A percentile compares a stretch with the other conserved stretches of the same genome.
These are phyloP conservation scores for Floccularia luteovirens DNA, from an alignment of 768 basidiomycete species.

Conservation along the genomic window DNA sequence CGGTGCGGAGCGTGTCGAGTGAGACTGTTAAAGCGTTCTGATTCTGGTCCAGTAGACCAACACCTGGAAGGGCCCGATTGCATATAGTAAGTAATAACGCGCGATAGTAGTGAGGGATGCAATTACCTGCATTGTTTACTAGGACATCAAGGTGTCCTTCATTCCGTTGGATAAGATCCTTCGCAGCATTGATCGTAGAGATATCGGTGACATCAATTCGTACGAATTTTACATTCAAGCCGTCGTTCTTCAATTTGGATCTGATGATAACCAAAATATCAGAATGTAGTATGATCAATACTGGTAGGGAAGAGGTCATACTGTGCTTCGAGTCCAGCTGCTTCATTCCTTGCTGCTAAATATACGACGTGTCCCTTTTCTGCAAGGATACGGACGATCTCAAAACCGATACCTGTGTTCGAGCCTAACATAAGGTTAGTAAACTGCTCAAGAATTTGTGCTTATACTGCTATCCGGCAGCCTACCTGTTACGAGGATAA, in stretches of 20 bases:
- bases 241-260: constrained; percentile 21
- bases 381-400: constrained; percentile 33
- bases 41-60: constrained; percentile 16
- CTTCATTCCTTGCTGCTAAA: constrained; percentile 31
- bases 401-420: constrained; percentile 39
- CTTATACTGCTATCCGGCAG: neutral
- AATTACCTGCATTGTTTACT: constrained; percentile 24
- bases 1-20: constrained; percentile 21
- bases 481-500: constrained; percentile 35
- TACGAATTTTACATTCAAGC: constrained; percentile 23
- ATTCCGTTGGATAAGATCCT: constrained; percentile 23
- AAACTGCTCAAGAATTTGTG: neutral
- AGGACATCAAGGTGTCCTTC: constrained; percentile 36
- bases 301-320: constrained; percentile 11
- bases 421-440: constrained; percentile 19
- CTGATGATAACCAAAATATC: constrained; percentile 8
- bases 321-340: constrained; percentile 31
- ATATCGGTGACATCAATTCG: constrained; percentile 31
- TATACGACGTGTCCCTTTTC: constrained; percentile 36
- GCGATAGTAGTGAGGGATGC: neutral
- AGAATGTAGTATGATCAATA: neutral
- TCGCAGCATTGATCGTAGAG: constrained; percentile 24
- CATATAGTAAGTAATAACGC: neutral
- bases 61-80: constrained; percentile 12
- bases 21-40: constrained; percentile 29